phyloP scores from a whole-genome alignment of 495 filamentous ascomycete species.

The Bombardia bombarda region DNA sequence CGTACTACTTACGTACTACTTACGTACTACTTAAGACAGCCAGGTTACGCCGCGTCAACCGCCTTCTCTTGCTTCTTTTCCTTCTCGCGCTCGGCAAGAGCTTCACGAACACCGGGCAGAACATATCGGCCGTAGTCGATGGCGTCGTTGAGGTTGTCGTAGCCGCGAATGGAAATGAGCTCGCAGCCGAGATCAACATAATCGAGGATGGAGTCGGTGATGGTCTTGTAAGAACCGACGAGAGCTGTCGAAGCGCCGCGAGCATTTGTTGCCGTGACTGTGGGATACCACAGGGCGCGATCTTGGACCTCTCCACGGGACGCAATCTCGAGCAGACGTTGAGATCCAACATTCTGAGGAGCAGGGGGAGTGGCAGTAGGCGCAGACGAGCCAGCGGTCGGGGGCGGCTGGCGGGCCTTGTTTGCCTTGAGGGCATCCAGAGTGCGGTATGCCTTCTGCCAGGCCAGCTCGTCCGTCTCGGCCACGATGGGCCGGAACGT shows the following conservation, averaged over 20 bases:
- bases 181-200: constrained; percentile 46
- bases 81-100: constrained; percentile 21
- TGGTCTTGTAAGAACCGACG: constrained; percentile 41
- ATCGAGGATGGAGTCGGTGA: constrained; percentile 42
- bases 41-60: background rate
- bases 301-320: constrained; percentile 46
- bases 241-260: constrained; percentile 48
- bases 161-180: constrained; percentile 46
- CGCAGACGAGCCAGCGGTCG: background rate
- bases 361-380: constrained; percentile 9
- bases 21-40: too few relatives aligned
- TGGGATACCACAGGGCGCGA: constrained; percentile 48
- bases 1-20: too few relatives aligned
- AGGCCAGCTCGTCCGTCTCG: constrained; percentile 47
- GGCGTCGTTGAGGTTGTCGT: constrained; percentile 47
- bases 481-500: constrained; percentile 48
- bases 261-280: constrained; percentile 47
- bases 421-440: constrained; percentile 35
- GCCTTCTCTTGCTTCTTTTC: background rate
- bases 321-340: constrained; percentile 45
- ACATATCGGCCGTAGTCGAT: constrained; percentile 46
- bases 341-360: constrained; percentile 47
- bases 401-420: constrained; percentile 5
- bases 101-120: constrained; percentile 37
- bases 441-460: constrained; percentile 43